Evolutionary conservation across 495 filamentous ascomycete species (phyloP), one percentile per base, ranked within the genome.

Genomic region (Trypethelium eluteriae): DNA sequence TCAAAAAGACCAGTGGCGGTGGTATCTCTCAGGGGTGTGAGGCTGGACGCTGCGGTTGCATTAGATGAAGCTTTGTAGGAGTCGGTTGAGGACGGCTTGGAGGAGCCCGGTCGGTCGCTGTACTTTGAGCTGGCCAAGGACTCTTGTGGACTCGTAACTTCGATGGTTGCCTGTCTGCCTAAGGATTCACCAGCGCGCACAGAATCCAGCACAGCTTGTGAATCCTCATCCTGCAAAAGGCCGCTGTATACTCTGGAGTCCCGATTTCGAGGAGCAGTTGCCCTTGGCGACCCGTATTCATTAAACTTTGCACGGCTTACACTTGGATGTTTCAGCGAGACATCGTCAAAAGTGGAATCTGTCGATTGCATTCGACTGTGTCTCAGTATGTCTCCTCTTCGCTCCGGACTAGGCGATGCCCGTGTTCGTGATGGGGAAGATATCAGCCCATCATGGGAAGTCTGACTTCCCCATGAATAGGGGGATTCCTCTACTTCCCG

Each of bases 391-490:
- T 59, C 53, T 7, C 25, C 32, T 36, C 53, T 59, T 36, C 53
- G 53, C 32, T 59, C 53, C 36, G 53, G 53, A 18, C 53, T 59
- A 59, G 53, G 53, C 18, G 53, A 59, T 9, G 53, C 53, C 7
- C 53, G 18, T 35, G 53, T 59, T 59, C 11, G 25, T 36, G 11
- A 47, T 14, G 71, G 69, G 3, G 71, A 67, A 18, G 69, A 39
- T 7, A 59, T 59, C 3, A 59, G 32, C 6, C 70, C 65, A 1
- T 78, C 76, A 4, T 63, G 69, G 12, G 74, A 75, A 38, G 69
- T 67, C 3, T 71, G 68, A 39, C 68, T 75, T 3, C 76, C 73
- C 68, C 68, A 72, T 4, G 74, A 74, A 49, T 70, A 67, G 5
- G 69, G 70, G 6, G 75, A 72, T 12, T 68, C 57, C 16, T 72